Evolutionary conservation across 2,329 filamentous ascomycete species (phyloP).

Genomic region (Chrysoporthe deuterocubensis): DNA sequence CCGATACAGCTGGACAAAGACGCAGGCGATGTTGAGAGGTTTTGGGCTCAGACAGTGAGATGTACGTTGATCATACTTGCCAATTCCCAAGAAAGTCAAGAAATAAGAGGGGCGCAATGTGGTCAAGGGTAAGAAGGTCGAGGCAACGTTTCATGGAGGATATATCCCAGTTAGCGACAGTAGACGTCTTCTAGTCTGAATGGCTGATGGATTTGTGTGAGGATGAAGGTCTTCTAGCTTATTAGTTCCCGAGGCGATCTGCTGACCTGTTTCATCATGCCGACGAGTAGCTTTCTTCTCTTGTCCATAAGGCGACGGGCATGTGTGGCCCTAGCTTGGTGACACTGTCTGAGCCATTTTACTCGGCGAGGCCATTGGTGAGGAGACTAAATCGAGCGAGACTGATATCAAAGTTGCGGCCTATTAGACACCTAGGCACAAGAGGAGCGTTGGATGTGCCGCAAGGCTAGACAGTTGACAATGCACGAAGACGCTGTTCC

Average conservation of each 20-base stretch:
- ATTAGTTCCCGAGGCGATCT: background rate
- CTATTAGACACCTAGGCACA: too few species aligned
- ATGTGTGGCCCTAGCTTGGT: too few species aligned
- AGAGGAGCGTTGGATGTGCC: too few species aligned
- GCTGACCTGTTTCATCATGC: background rate
- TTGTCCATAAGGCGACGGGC: too few species aligned
- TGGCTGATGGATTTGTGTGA: background rate
- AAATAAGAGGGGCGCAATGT: background rate
- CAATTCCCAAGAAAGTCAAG: background rate
- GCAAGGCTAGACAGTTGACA: too few species aligned
- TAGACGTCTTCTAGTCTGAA: background rate
- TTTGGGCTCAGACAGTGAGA: background rate
- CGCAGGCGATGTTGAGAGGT: background rate
- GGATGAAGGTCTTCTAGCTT: background rate
- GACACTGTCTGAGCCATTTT: too few species aligned
- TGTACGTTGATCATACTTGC: background rate
- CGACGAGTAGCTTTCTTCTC: background rate
- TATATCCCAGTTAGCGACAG: background rate
- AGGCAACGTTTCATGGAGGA: background rate
- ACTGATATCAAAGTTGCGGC: too few species aligned
- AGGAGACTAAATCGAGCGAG: too few species aligned
- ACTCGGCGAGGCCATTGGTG: too few species aligned
- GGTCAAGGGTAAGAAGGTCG: background rate
- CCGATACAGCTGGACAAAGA: background rate
- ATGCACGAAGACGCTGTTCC: too few species aligned